phyloP scores from a whole-genome alignment of 2,329 filamentous ascomycete genomes.

The Talaromyces sp. region DNA sequence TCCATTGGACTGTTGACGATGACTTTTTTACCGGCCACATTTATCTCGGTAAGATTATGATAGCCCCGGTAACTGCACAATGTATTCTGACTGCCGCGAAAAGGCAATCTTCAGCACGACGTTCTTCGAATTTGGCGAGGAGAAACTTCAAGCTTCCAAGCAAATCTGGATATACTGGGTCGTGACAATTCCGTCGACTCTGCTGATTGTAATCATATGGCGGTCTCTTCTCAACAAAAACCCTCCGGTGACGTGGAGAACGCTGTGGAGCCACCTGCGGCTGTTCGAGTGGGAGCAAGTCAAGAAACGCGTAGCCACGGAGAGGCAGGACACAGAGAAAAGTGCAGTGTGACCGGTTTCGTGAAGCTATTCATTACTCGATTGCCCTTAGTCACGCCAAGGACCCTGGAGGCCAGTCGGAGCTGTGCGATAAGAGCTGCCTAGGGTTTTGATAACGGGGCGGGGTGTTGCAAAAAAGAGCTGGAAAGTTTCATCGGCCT shows the following conservation, averaged over 20 bases:
- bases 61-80: neutral
- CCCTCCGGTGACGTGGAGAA: neutral
- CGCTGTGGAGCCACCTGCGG: neutral
- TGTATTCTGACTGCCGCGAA: neutral
- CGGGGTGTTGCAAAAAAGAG: neutral
- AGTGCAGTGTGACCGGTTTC: neutral
- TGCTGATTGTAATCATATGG: conserved; percentile 7
- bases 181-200: conserved; percentile 6
- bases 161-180: conserved; percentile 11
- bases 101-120: conserved; percentile 11
- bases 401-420: neutral
- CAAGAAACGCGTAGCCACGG: neutral
- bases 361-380: neutral
- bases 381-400: neutral
- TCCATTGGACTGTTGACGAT: conserved; percentile 11
- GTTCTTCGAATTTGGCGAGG: conserved; percentile 9
- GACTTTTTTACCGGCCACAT: conserved; percentile 10
- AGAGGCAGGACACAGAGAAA: neutral
- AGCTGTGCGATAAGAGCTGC: conserved; percentile 1
- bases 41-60: conserved; percentile 7
- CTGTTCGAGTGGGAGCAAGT: neutral
- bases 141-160: conserved; percentile 5
- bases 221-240: conserved; percentile 5
- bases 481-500: neutral
- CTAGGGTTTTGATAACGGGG: neutral